Base-by-base conservation (phyloP, 2,329 filamentous ascomycete genomes). In the Aspergillus ibericus region DNA sequence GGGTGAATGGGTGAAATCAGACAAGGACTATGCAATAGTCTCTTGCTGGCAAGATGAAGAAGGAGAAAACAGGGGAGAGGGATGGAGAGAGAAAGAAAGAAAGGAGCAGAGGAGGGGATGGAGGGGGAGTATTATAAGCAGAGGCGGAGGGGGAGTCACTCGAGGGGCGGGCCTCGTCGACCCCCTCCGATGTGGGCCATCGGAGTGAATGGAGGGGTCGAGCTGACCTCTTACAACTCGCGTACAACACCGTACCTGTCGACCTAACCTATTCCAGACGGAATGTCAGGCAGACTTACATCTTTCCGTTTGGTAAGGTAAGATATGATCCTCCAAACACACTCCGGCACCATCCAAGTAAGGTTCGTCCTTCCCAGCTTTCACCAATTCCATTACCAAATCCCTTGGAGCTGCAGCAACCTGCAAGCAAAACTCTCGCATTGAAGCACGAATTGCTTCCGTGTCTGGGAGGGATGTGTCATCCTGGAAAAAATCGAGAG, bases 21-120 rank as follows among this genome's bases (percentile, higher is more conserved):
- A 66, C 59, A 61, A 59, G 55, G 46, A 59, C 56, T 61, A 58
- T 52, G 48, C 38, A 64, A 63, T 57, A 63, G 62, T 69, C 65
- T 69, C 67, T 66, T 66, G 61, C 50, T 59, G 47, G 58, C 52
- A 59, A 56, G 55, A 58, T 36, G 56, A 52, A 53, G 56, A 56
- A 63, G 60, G 59, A 53, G 36, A 60, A 64, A 64, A 63, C 66
- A 68, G 62, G 66, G 63, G 67, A 66, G 62, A 66, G 62, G 67
- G 68, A 68, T 55, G 32, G 56, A 60, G 49, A 56, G 55, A 61
- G 53, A 61, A 56, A 53, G 42, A 58, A 57, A 64, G 53, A 57
- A 64, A 55, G 52, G 25, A 55, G 38, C 25, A 42, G 52, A 48
- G 29, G 16, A 42, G 55, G 46, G 40, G 38, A 51, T 36, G 38